Evolutionary conservation across 257 asterid species (phyloP).

Genomic region (Dorcoceras hygrometricum): DNA sequence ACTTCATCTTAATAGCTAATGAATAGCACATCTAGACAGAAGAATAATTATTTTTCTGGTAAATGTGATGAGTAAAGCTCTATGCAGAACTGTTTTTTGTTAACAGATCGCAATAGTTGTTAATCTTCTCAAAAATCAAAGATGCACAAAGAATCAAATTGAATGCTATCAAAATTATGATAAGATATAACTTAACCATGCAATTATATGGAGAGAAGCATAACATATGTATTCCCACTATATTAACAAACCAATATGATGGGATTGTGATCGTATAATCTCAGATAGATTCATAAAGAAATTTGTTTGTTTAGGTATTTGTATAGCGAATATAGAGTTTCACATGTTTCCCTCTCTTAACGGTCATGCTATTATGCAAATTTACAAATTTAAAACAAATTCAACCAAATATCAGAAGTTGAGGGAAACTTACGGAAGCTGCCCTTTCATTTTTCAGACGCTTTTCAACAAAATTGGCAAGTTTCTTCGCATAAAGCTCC

Average conservation of each 20-base stretch:
- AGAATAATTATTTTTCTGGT: slow-evolving; percentile 5
- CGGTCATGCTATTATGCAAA: background rate
- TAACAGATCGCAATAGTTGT: background rate
- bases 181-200: too few relatives aligned
- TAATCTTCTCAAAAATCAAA: too few relatives aligned
- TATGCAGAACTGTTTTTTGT: background rate
- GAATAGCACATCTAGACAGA: slow-evolving; percentile 14
- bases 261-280: background rate
- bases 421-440: slow-evolving; percentile 77
- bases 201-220: too few relatives aligned
- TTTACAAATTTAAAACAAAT: background rate
- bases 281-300: too few relatives aligned
- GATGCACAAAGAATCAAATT: too few relatives aligned
- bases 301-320: too few relatives aligned
- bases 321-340: background rate
- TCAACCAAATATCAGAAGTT: slow-evolving; percentile 4
- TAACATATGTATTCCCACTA: too few relatives aligned
- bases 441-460: slow-evolving; percentile 95
- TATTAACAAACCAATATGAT: background rate
- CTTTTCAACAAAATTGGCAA: slow-evolving; percentile 86
- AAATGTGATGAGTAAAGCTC: background rate
- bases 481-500: slow-evolving; percentile 84
- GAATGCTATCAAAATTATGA: too few relatives aligned
- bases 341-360: too few relatives aligned
- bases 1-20: slow-evolving; percentile 18